phyloP scores from a whole-genome alignment of 2,329 filamentous ascomycete species.

The Neofusicoccum ribis region DNA sequence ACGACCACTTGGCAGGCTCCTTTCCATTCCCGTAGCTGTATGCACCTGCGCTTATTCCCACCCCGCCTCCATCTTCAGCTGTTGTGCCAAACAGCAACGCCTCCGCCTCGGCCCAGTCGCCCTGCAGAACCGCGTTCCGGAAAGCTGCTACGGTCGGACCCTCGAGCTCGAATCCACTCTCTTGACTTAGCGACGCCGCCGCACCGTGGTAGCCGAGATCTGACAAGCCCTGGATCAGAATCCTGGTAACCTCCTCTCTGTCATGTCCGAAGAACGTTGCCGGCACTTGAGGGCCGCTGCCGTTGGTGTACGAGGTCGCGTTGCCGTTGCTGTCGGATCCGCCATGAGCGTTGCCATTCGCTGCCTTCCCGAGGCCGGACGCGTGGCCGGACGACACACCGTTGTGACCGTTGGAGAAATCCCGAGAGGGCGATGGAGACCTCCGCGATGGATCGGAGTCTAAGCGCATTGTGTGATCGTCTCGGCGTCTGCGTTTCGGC shows the following conservation, averaged over 20 bases:
- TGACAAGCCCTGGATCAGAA: constrained; percentile 85
- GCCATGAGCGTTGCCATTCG: constrained; percentile 43
- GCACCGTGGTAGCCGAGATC: constrained; percentile 85
- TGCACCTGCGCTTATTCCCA: constrained; percentile 33
- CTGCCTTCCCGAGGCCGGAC: constrained; percentile 35
- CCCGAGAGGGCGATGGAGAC: constrained; percentile 37
- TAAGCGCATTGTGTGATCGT: constrained; percentile 45
- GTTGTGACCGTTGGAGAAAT: constrained; percentile 42
- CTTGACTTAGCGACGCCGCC: constrained; percentile 70
- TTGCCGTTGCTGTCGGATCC: constrained; percentile 46
- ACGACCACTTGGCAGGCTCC: constrained; percentile 29
- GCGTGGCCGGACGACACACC: constrained; percentile 33
- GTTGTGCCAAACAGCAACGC: constrained; percentile 64
- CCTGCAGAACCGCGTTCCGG: constrained; percentile 73
- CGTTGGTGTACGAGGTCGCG: constrained; percentile 40
- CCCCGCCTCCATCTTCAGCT: constrained; percentile 48
- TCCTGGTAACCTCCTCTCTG: constrained; percentile 87
- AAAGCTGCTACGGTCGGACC: constrained; percentile 85
- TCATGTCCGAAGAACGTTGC: constrained; percentile 78
- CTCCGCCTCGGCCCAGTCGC: constrained; percentile 85
- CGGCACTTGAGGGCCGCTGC: constrained; percentile 34
- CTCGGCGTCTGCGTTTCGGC: constrained; percentile 45
- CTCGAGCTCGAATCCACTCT: constrained; percentile 88
- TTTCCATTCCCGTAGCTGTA: constrained; percentile 33
- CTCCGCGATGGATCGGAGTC: constrained; percentile 41